Evolutionary conservation across 2,329 filamentous ascomycete species (phyloP).

Genomic region (Uncinocarpus reesii): DNA sequence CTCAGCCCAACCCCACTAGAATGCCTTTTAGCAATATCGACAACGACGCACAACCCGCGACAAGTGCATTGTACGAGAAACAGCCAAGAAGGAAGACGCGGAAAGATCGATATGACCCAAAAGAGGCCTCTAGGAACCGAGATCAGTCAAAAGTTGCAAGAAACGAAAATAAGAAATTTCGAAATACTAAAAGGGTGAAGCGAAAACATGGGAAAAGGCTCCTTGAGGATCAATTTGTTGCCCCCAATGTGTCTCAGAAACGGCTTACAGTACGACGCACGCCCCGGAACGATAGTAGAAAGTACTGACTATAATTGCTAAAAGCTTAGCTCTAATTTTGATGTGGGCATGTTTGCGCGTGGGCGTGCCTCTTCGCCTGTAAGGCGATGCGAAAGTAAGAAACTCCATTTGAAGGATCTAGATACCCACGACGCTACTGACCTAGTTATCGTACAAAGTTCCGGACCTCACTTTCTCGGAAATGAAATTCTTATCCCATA

Average conservation of each 20-base stretch:
- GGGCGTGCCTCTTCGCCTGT: slow-evolving; percentile 28
- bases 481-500: slow-evolving; percentile 37
- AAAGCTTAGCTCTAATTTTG: slow-evolving; percentile 32
- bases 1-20: not conserved
- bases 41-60: not conserved
- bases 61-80: slow-evolving; percentile 37
- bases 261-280: slow-evolving; percentile 42
- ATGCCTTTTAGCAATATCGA: not conserved
- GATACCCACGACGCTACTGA: not conserved
- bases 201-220: slow-evolving; percentile 26
- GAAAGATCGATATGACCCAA: slow-evolving; percentile 46
- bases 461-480: slow-evolving; percentile 46
- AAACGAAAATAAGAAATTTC: not conserved
- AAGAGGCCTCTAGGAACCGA: slow-evolving; percentile 14
- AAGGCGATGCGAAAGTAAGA: slow-evolving; percentile 19
- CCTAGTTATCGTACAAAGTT: slow-evolving; percentile 35
- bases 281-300: slow-evolving; percentile 3
- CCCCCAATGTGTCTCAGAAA: slow-evolving; percentile 43
- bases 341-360: slow-evolving; percentile 30
- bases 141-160: not conserved
- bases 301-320: slow-evolving; percentile 8
- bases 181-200: slow-evolving; percentile 21
- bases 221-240: slow-evolving; percentile 48
- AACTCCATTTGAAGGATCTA: not conserved
- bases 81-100: slow-evolving; percentile 47